These are phyloP conservation scores for Podospora comata DNA, from an alignment of 495 filamentous ascomycete species.

Conservation along the genomic window DNA sequence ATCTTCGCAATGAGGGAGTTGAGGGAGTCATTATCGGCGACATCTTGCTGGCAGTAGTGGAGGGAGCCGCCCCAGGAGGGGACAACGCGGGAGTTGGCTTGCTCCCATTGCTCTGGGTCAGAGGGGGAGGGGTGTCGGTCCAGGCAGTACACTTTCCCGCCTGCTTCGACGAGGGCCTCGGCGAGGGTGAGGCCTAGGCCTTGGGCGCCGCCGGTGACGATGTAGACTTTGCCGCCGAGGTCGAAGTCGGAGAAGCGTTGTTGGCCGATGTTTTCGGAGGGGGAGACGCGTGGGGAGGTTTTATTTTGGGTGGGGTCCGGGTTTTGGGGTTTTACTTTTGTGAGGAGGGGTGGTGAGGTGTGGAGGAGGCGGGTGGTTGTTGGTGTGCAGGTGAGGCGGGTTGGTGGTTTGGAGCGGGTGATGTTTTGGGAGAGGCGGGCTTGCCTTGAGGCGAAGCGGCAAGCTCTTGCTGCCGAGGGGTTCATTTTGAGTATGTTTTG, in stretches of 20 bases:
- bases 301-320: constrained; percentile 4
- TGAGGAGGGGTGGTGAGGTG: not conserved
- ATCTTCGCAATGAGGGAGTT: constrained; percentile 54
- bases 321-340: constrained; percentile 2
- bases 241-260: constrained; percentile 46
- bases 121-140: constrained; percentile 52
- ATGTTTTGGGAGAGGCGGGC: not conserved
- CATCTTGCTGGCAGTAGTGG: constrained; percentile 62
- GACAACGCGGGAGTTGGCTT: constrained; percentile 48
- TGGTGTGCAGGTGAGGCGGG: not conserved
- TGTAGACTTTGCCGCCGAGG: constrained; percentile 54
- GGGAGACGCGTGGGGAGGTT: not conserved
- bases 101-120: constrained; percentile 45
- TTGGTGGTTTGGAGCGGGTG: not conserved
- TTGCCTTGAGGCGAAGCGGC: not conserved
- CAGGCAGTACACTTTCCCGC: constrained; percentile 66
- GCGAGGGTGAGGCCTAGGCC: constrained; percentile 65
- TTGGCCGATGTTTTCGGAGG: constrained; percentile 21
- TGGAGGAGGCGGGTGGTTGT: not conserved
- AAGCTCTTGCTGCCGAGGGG: not conserved
- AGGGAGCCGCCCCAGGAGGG: constrained; percentile 53
- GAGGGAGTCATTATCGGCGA: constrained; percentile 55
- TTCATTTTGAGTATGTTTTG: not conserved
- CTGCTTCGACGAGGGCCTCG: constrained; percentile 67
- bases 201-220: constrained; percentile 61